Evolutionary conservation across 1,284 basidiomycete species (phyloP), one percentile per base, ranked within the genome.

Genomic region (Pseudozyma sp.): DNA sequence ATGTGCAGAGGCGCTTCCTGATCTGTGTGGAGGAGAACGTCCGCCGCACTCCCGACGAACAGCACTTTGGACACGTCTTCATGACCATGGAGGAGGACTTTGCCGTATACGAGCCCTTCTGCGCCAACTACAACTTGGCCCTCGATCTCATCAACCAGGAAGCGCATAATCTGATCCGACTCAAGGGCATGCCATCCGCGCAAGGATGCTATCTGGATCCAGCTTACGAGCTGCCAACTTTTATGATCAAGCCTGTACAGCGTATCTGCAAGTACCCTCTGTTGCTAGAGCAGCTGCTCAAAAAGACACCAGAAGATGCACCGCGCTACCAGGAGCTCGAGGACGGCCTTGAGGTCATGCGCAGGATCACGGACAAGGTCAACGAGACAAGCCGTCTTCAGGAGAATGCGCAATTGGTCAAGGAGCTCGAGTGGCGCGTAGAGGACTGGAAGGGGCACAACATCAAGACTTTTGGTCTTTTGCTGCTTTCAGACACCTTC

Each of bases 371-470:
- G 13, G 93, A 94, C 85, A 93, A 92, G 86, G 95, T 98, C 86
- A 98, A 99, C 85, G 97, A 99, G 86, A 94, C 93, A 38, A 90
- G 95, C 85, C 89, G 96, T 55, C 90, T 87, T 90, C 76, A 93
- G 91, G 85, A 88, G 83, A 97, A 97, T 78, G 87, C 90, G 48
- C 90, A 91, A 78, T 94, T 94, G 2, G 94, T 97, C 59, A 90
- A 92, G 85, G 93, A 93, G 82, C 89, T 99, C n/a, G 89, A 92
- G 71, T 88, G 88, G 40, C 91, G 97, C 39, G 95, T 99, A 54
- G 95, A 97, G 76, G 96, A 99, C 86, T 99, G 97, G 97, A 99
- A 99, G 86, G 96, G 96, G 7, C 97, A 99, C 86, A 93, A 96
- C 83, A 89, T 97, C 47, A 90, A 91, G 77, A 92, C 93, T 78